Conservation (phyloP, 768 basidiomycete species). For the Cyclocybe aegerita region DNA sequence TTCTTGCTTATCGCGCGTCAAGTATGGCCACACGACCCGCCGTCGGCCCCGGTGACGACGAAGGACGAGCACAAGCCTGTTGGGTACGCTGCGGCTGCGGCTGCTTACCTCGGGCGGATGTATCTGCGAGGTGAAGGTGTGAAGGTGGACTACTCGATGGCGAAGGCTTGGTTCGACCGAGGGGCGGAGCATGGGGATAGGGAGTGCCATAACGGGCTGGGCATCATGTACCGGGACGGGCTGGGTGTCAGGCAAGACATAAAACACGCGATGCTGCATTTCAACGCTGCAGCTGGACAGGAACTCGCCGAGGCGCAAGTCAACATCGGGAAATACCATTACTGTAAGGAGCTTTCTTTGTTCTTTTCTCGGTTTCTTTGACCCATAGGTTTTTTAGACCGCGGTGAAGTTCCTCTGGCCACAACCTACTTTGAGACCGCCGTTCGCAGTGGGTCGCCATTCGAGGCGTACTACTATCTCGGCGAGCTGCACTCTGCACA, state of each 20-base stretch:
- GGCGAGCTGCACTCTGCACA: conserved; percentile 75
- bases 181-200: conserved; percentile 79
- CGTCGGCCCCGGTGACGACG: conserved; percentile 44
- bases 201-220: conserved; percentile 88
- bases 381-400: conserved; percentile 40
- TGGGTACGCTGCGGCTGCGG: conserved; percentile 75
- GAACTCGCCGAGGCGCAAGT: conserved; percentile 93
- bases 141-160: conserved; percentile 68
- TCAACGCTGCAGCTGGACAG: conserved; percentile 77
- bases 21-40: conserved; percentile 85
- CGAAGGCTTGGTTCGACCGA: conserved; percentile 94
- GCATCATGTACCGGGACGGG: conserved; percentile 91
- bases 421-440: conserved; percentile 81
- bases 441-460: conserved; percentile 83
- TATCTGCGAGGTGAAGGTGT: conserved; percentile 91
- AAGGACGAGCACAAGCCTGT: conserved; percentile 54
- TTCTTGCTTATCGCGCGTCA: conserved; percentile 82
- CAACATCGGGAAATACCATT: conserved; percentile 83
- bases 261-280: conserved; percentile 63
- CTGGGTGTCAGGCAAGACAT: conserved; percentile 66
- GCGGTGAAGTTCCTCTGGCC: conserved; percentile 66
- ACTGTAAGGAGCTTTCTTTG: conserved; percentile 25
- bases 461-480: conserved; percentile 94
- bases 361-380: conserved; percentile 7
- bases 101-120: conserved; percentile 92